These are phyloP conservation scores for Cladorrhinum sp. DNA, from an alignment of 2,329 filamentous ascomycete genomes.

Conservation along the genomic window DNA sequence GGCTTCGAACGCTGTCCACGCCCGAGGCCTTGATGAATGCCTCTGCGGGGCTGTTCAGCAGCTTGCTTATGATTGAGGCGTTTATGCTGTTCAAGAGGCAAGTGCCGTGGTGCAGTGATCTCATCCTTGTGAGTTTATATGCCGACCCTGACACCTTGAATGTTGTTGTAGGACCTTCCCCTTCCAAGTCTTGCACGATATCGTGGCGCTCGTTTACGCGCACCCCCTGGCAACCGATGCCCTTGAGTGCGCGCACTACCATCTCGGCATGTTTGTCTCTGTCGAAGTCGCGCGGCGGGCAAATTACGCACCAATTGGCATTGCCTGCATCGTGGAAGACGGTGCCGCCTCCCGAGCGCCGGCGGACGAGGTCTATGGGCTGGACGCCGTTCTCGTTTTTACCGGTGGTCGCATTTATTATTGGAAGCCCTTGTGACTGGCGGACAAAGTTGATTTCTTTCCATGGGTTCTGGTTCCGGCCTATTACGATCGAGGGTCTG, in stretches of 20 bases:
- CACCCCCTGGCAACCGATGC: slow-evolving; percentile 50
- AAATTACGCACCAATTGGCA: slow-evolving; percentile 91
- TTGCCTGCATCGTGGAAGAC: slow-evolving; percentile 95
- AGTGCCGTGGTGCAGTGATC: slow-evolving; percentile 90
- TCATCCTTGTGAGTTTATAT: slow-evolving; percentile 80
- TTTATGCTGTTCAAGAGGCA: slow-evolving; percentile 78
- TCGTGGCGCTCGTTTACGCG: slow-evolving; percentile 89
- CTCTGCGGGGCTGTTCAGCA: slow-evolving; percentile 76
- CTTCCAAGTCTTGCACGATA: slow-evolving; percentile 62
- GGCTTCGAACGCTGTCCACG: slow-evolving; percentile 86
- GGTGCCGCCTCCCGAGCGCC: slow-evolving; percentile 83
- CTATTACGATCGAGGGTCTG: slow-evolving; percentile 81
- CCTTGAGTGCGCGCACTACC: slow-evolving; percentile 77
- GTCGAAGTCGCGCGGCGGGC: slow-evolving; percentile 71
- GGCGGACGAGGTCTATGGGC: slow-evolving; percentile 64
- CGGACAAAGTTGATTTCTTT: slow-evolving; percentile 76
- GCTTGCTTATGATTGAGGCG: slow-evolving; percentile 62
- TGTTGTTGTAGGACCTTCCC: neutral
- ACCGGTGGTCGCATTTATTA: neutral
- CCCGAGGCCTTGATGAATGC: slow-evolving; percentile 76
- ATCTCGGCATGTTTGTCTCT: slow-evolving; percentile 87
- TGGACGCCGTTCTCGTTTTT: neutral
- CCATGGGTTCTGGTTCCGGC: slow-evolving; percentile 98
- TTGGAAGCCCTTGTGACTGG: slow-evolving; percentile 12
- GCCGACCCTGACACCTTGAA: slow-evolving; percentile 63